These are phyloP conservation scores for Scedosporium aurantiacum DNA, from an alignment of 2,329 filamentous ascomycete genomes.

Conservation along the genomic window DNA sequence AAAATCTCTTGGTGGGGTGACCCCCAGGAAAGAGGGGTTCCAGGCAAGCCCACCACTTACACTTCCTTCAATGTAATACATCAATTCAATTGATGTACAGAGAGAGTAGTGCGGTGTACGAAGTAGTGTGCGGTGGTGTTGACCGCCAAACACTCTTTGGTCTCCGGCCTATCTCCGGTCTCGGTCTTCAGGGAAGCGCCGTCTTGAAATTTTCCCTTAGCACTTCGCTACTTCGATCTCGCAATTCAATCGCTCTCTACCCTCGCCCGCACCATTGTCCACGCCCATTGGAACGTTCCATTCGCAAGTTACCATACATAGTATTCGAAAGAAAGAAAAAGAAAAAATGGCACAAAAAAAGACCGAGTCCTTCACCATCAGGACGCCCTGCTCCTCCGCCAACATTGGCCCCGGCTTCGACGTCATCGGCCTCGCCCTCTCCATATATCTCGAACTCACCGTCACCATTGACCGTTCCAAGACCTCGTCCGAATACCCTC, in stretches of 20 bases:
- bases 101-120: no score
- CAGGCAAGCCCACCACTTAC: not conserved
- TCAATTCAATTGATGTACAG: no score
- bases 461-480: slow-evolving; percentile 61
- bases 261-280: not conserved
- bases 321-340: not conserved
- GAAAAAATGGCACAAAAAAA: not conserved
- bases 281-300: not conserved
- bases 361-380: slow-evolving; percentile 59
- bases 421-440: slow-evolving; percentile 89
- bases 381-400: slow-evolving; percentile 86
- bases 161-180: not conserved
- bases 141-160: not conserved
- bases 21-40: not conserved
- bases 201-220: not conserved
- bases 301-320: not conserved
- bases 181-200: not conserved
- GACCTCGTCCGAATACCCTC: slow-evolving; percentile 42
- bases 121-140: no score
- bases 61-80: not conserved
- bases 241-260: not conserved
- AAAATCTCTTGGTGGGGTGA: not conserved
- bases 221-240: not conserved
- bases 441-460: slow-evolving; percentile 81
- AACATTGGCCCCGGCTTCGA: slow-evolving; percentile 98